phyloP scores from a whole-genome alignment of 202 grass and related monocot species.

The Zizania palustris region DNA sequence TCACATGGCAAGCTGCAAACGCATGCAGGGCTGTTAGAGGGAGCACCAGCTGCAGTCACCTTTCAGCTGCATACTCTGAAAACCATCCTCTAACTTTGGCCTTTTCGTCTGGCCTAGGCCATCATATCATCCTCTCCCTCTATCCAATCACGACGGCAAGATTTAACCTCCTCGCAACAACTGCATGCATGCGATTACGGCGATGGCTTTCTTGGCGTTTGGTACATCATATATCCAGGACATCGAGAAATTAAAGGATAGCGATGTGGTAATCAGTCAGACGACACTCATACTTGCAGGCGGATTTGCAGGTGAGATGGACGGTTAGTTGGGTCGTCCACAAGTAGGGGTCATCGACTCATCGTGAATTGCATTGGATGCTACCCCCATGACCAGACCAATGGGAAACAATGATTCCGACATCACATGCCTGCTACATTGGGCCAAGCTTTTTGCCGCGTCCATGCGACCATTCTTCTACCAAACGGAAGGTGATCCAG shows the following conservation, averaged over 20 bases:
- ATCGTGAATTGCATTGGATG: neutral
- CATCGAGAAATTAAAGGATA: neutral
- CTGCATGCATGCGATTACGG: neutral
- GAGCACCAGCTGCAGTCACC: too few species aligned
- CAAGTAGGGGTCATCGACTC: neutral
- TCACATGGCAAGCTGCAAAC: slow-evolving; percentile 8
- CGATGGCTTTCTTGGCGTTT: neutral
- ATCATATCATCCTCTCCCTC: too few species aligned
- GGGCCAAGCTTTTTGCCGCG: slow-evolving; percentile 16
- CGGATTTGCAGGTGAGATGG: neutral
- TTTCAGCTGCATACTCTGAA: neutral
- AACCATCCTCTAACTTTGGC: neutral
- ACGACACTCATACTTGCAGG: too few species aligned
- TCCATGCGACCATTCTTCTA: slow-evolving; percentile 1
- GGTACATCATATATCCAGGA: neutral
- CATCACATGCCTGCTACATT: neutral
- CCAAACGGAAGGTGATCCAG: neutral
- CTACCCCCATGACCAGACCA: neutral
- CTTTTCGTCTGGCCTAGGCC: neutral
- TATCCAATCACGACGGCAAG: neutral
- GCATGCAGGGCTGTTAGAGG: slow-evolving; percentile 3
- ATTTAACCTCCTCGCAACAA: too few species aligned
- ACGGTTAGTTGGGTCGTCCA: neutral
- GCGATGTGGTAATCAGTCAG: neutral
- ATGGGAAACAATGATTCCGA: slow-evolving; percentile 1